Conservation (phyloP, 2,329 filamentous ascomycete species). For the Hypocrella siamensis region DNA sequence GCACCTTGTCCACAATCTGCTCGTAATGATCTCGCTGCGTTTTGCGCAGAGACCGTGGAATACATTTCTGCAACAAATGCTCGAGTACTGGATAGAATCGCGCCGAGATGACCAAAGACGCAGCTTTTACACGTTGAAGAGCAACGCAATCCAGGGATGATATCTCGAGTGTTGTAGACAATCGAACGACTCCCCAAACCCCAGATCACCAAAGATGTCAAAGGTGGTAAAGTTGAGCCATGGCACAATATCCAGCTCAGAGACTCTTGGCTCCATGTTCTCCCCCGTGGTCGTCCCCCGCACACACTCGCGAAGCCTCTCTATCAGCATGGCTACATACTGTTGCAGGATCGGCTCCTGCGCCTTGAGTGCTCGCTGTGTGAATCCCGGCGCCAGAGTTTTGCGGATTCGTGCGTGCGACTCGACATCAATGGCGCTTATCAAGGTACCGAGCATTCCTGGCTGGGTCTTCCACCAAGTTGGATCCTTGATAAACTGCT, state of each 20-base stretch:
- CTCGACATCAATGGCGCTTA: too few relatives aligned
- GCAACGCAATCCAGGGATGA: slow-evolving; percentile 9
- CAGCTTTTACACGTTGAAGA: slow-evolving; percentile 7
- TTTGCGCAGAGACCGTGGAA: too few relatives aligned
- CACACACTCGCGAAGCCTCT: slow-evolving; percentile 16
- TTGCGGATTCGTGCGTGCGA: slow-evolving; percentile 5
- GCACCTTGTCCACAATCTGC: too few relatives aligned
- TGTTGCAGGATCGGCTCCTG: slow-evolving; percentile 15
- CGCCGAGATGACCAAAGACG: too few relatives aligned
- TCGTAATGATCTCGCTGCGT: too few relatives aligned
- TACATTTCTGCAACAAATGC: too few relatives aligned
- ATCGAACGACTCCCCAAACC: slow-evolving; percentile 12
- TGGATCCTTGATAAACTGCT: too few relatives aligned
- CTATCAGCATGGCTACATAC: slow-evolving; percentile 23
- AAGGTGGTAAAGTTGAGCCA: slow-evolving; percentile 14
- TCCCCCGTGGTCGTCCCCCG: slow-evolving; percentile 2
- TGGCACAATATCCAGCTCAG: too few relatives aligned
- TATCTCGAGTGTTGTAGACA: slow-evolving; percentile 9
- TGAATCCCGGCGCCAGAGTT: slow-evolving; percentile 10
- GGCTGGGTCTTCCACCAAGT: too few relatives aligned
- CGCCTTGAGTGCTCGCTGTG: slow-evolving; percentile 8
- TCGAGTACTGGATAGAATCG: too few relatives aligned
- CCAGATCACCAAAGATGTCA: slow-evolving; percentile 13
- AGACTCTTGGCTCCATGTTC: slow-evolving; percentile 8
- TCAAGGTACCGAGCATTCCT: too few relatives aligned